Evolutionary conservation across 1,139 yeast species (phyloP).

Genomic region (Hemisphaericaspora subhashii): DNA sequence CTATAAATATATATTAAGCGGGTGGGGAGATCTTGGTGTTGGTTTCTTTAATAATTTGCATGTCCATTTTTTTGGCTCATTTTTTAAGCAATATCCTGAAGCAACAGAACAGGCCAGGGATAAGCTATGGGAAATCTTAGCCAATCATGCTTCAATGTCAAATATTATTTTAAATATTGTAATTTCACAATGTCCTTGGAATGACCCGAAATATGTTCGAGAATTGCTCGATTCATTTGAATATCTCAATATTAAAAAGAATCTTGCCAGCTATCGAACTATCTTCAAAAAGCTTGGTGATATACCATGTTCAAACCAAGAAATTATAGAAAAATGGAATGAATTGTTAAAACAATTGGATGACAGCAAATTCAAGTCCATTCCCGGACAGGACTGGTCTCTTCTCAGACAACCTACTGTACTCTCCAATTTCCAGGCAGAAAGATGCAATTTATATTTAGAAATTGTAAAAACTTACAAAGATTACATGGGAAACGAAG

Average conservation of each 20-base stretch:
- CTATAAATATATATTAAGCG: too few relatives aligned
- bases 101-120: slow-evolving; percentile 57
- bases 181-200: slow-evolving; percentile 71
- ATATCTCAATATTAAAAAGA: slow-evolving; percentile 56
- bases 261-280: slow-evolving; percentile 76
- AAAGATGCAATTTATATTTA: slow-evolving; percentile 57
- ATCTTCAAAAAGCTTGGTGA: slow-evolving; percentile 73
- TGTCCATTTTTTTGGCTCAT: slow-evolving; percentile 56
- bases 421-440: slow-evolving; percentile 39
- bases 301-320: slow-evolving; percentile 54
- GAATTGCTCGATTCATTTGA: slow-evolving; percentile 64
- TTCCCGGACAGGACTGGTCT: slow-evolving; percentile 87
- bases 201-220: slow-evolving; percentile 61
- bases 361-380: slow-evolving; percentile 52
- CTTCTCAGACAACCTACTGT: slow-evolving; percentile 80
- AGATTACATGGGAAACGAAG: slow-evolving; percentile 42
- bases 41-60: not conserved
- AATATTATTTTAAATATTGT: slow-evolving; percentile 80
- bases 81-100: slow-evolving; percentile 59
- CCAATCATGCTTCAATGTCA: slow-evolving; percentile 59
- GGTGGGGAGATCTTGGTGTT: too few relatives aligned
- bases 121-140: slow-evolving; percentile 58
- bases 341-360: slow-evolving; percentile 57
- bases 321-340: slow-evolving; percentile 62
- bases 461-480: slow-evolving; percentile 54